Conservation (phyloP, 1,139 yeast genomes). For the Lodderomyces parapsilosis region DNA sequence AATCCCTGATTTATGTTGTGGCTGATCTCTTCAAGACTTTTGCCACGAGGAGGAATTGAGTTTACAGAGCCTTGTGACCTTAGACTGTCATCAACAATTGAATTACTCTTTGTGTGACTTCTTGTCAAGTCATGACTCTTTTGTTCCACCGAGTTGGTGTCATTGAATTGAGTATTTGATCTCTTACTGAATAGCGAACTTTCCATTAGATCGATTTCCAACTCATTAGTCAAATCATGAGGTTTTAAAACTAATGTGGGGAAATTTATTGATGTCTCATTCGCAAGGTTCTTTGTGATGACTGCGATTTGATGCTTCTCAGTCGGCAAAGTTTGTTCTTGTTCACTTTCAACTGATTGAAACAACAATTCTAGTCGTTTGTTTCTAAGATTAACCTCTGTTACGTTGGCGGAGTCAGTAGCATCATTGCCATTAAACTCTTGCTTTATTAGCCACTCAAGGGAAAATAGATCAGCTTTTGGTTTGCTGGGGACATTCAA, state of each 20-base stretch:
- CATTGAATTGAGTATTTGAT: neutral
- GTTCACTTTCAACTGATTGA: neutral
- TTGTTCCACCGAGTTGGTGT: neutral
- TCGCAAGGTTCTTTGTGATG: too few species aligned
- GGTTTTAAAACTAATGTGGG: conserved; percentile 12
- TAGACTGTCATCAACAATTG: neutral
- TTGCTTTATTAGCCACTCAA: conserved; percentile 11
- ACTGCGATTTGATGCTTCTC: neutral
- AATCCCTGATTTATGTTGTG: neutral
- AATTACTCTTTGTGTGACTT: neutral
- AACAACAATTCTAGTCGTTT: conserved; percentile 1
- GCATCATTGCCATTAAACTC: neutral
- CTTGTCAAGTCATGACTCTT: neutral
- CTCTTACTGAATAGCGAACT: conserved; percentile 7
- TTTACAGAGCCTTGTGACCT: neutral
- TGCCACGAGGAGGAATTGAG: neutral
- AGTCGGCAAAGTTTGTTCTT: neutral
- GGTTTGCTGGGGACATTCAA: neutral
- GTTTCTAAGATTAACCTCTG: conserved; percentile 8
- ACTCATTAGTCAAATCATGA: conserved; percentile 14
- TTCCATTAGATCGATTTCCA: conserved; percentile 11
- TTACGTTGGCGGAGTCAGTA: neutral
- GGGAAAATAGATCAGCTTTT: conserved; percentile 8
- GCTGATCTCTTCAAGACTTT: neutral
- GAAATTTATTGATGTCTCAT: conserved; percentile 7